Evolutionary conservation across 352 stramenopile genomes (phyloP).

Genomic region (Phytophthora aleatoria): DNA sequence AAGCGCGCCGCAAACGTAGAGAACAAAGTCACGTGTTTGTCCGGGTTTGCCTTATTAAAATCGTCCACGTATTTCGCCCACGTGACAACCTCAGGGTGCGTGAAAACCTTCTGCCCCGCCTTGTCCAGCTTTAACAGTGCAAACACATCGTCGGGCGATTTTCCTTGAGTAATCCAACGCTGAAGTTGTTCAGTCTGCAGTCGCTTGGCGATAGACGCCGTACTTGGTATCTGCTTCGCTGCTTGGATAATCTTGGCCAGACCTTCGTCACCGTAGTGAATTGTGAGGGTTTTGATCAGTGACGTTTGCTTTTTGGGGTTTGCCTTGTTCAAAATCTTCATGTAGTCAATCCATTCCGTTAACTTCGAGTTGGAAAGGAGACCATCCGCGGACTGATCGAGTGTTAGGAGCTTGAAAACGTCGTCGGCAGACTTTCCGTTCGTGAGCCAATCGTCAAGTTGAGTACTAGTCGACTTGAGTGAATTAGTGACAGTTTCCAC

Average conservation of each 20-base stretch:
- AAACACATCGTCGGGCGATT: conserved; percentile 5
- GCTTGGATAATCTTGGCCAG: conserved; percentile 18
- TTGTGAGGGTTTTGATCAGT: conserved; percentile 13
- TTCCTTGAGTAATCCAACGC: not conserved
- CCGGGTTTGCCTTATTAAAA: conserved; percentile 3
- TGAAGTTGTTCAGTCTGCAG: conserved; percentile 7
- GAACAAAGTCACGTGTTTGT: conserved; percentile 3
- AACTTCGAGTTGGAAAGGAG: conserved; percentile 7
- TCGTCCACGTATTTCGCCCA: conserved; percentile 9
- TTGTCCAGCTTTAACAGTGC: conserved; percentile 5
- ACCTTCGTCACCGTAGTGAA: conserved; percentile 10
- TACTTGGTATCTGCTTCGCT: conserved; percentile 7
- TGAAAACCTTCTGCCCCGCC: not conserved
- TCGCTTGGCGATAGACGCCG: conserved; percentile 4
- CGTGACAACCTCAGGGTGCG: conserved; percentile 5
- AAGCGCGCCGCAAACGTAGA: not conserved
- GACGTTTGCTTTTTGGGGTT: conserved; percentile 12
- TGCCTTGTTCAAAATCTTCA: conserved; percentile 18
- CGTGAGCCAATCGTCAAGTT: conserved; percentile 13
- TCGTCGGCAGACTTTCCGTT: conserved; percentile 7
- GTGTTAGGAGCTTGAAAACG: not conserved
- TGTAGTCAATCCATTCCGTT: conserved; percentile 18
- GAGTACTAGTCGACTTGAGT: conserved; percentile 4
- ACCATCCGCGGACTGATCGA: not conserved
- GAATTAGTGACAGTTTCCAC: conserved; percentile 2